Conservation (phyloP, 768 basidiomycete genomes). For the Epithele typhae region DNA sequence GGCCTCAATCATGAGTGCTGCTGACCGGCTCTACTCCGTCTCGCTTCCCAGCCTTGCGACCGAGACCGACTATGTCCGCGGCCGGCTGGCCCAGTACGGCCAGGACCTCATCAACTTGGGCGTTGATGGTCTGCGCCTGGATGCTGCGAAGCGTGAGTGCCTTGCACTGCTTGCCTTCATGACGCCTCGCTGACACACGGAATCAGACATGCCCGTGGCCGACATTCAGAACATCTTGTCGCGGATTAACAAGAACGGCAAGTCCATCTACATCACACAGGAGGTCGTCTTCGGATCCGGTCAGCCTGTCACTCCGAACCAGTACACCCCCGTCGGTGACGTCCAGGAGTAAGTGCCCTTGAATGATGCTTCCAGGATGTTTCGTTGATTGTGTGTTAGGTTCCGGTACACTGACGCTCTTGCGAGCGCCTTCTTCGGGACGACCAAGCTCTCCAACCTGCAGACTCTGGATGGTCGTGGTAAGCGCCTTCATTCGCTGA, state of each 20-base stretch:
- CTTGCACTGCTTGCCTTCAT: background rate
- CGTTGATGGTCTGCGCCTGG: slow-evolving; percentile 56
- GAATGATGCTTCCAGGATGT: background rate
- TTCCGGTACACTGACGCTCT: slow-evolving; percentile 59
- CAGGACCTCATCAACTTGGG: slow-evolving; percentile 62
- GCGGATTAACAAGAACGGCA: slow-evolving; percentile 29
- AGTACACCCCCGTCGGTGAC: slow-evolving; percentile 50
- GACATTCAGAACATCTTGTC: slow-evolving; percentile 54
- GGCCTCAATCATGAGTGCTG: background rate
- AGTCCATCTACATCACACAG: slow-evolving; percentile 54
- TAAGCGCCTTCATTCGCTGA: slow-evolving; percentile 12
- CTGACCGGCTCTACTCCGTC: background rate
- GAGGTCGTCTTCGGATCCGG: slow-evolving; percentile 48
- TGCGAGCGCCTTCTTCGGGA: slow-evolving; percentile 45
- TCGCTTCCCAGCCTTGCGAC: slow-evolving; percentile 48
- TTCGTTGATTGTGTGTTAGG: slow-evolving; percentile 10
- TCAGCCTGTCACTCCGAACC: slow-evolving; percentile 48
- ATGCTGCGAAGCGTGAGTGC: slow-evolving; percentile 59
- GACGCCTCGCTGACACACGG: background rate
- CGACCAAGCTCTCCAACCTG: slow-evolving; percentile 44
- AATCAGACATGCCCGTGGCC: slow-evolving; percentile 48
- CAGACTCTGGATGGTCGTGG: slow-evolving; percentile 50
- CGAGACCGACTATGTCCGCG: slow-evolving; percentile 56
- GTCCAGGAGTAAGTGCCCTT: slow-evolving; percentile 50
- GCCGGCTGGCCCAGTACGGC: slow-evolving; percentile 47